A percentile compares a stretch with the other conserved stretches of the same genome.
phyloP scores from a whole-genome alignment of 129 eudicot genomes.

The Centella asiatica region DNA sequence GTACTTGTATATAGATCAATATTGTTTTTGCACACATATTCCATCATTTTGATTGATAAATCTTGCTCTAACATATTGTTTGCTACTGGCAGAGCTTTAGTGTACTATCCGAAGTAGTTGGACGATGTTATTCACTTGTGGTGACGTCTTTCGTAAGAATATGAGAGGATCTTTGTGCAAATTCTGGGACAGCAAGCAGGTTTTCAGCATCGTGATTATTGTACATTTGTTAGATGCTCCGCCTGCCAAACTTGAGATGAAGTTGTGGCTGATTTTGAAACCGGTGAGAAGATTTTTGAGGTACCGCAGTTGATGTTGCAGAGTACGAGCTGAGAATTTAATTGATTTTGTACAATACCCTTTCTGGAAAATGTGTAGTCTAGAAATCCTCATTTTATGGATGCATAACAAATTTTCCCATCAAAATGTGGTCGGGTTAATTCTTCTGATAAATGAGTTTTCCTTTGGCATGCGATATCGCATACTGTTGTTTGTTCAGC shows the following conservation, averaged over 20 bases:
- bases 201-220: too few species aligned
- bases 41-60: background rate
- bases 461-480: background rate
- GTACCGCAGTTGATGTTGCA: slow-evolving; percentile 11
- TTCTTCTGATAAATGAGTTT: slow-evolving; percentile 1
- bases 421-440: slow-evolving; percentile 30
- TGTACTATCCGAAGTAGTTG: slow-evolving; percentile 5
- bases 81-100: background rate
- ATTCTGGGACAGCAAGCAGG: slow-evolving; percentile 1
- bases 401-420: slow-evolving; percentile 26
- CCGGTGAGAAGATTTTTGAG: slow-evolving; percentile 4
- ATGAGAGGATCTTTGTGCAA: background rate
- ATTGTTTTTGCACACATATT: background rate
- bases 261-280: slow-evolving; percentile 10
- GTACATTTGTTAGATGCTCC: slow-evolving; percentile 3
- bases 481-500: background rate
- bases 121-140: background rate
- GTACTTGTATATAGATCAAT: too few species aligned
- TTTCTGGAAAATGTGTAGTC: slow-evolving; percentile 29
- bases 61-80: slow-evolving; percentile 2
- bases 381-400: slow-evolving; percentile 37
- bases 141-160: background rate
- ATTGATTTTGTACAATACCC: slow-evolving; percentile 38
- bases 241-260: slow-evolving; percentile 7
- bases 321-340: slow-evolving; percentile 17